A percentile compares a stretch with the other conserved stretches of the same genome.
Conservation (phyloP, 2,329 filamentous ascomycete species). For the Sporothrix curviconia region DNA sequence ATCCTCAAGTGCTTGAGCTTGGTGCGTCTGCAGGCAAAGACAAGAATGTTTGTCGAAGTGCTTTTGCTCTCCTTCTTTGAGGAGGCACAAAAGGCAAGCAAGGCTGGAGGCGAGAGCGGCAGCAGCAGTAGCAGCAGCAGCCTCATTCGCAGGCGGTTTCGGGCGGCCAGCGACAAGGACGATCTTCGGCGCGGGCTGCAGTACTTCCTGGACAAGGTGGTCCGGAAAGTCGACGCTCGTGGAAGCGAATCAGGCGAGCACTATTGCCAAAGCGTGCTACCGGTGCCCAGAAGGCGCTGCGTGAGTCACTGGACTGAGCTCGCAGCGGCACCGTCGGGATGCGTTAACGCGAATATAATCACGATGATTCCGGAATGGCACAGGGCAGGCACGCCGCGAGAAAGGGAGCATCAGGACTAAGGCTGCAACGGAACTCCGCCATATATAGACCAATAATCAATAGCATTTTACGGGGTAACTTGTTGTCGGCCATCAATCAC, state of each 20-base stretch:
- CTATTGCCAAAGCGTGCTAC: constrained; percentile 42
- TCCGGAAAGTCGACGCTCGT: constrained; percentile 58
- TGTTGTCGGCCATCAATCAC: too few species aligned
- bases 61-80: constrained; percentile 71
- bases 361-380: not conserved
- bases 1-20: constrained; percentile 69
- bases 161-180: constrained; percentile 54
- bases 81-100: constrained; percentile 46
- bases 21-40: constrained; percentile 67
- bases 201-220: constrained; percentile 71
- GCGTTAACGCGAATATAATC: too few species aligned
- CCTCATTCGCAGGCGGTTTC: constrained; percentile 58
- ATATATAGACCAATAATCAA: too few species aligned
- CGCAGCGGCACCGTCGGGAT: not conserved
- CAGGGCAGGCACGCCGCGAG: too few species aligned
- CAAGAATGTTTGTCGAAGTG: constrained; percentile 71
- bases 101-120: constrained; percentile 34
- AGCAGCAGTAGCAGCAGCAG: not conserved
- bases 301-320: constrained; percentile 9
- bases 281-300: constrained; percentile 34
- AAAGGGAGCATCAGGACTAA: too few species aligned
- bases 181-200: constrained; percentile 67
- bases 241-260: constrained; percentile 41
- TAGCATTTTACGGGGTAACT: too few species aligned
- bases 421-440: too few species aligned